phyloP scores from a whole-genome alignment of 306 rosid species.

The Alnus rubra region DNA sequence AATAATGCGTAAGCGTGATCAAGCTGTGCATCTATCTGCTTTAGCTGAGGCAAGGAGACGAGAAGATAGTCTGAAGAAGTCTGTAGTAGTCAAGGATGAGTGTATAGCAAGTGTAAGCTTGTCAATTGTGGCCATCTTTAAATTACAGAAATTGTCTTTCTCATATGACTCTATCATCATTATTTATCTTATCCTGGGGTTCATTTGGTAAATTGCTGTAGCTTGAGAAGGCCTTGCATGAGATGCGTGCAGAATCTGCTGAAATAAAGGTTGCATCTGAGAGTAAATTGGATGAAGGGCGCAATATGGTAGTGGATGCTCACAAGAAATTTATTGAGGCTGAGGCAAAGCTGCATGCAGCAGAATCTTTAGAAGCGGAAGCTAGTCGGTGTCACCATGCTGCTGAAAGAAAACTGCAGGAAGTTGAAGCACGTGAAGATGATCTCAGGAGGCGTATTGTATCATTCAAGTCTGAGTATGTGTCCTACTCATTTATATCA shows the following conservation, averaged over 20 bases:
- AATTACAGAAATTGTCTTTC: not conserved
- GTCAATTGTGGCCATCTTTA: constrained; percentile 5
- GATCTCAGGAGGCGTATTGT: constrained; percentile 69
- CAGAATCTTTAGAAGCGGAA: constrained; percentile 78
- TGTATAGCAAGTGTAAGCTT: constrained; percentile 90
- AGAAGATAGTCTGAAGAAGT: constrained; percentile 76
- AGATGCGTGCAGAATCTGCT: constrained; percentile 90
- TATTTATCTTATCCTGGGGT: constrained; percentile 9
- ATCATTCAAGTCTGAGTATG: constrained; percentile 85
- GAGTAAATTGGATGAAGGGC: constrained; percentile 73
- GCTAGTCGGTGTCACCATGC: constrained; percentile 58
- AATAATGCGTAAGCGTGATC: constrained; percentile 62
- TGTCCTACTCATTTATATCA: constrained; percentile 3
- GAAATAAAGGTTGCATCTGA: constrained; percentile 92
- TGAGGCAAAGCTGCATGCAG: constrained; percentile 64
- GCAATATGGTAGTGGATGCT: constrained; percentile 60
- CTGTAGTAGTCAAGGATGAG: constrained; percentile 82
- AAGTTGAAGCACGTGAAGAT: constrained; percentile 94
- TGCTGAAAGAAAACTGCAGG: constrained; percentile 87
- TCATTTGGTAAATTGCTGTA: constrained; percentile 32
- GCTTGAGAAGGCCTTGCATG: constrained; percentile 94
- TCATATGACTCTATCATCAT: not conserved
- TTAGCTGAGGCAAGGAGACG: constrained; percentile 76
- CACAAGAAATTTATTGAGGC: constrained; percentile 66
- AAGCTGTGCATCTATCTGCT: constrained; percentile 52